Conservation (phyloP, 2,329 filamentous ascomycete genomes). For the Trichophyton verrucosum region DNA sequence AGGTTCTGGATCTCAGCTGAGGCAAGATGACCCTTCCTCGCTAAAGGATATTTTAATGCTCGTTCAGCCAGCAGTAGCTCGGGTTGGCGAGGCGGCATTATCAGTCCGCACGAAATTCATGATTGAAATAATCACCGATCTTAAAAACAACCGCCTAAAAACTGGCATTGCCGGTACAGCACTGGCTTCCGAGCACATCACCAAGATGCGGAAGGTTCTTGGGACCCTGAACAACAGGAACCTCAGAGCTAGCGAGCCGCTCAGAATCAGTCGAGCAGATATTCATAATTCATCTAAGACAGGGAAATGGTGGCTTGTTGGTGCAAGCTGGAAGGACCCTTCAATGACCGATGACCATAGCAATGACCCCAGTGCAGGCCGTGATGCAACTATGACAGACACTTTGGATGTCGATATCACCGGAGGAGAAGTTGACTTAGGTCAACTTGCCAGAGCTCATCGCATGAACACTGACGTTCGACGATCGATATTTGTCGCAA, state of each 20-base stretch:
- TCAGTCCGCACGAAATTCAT: constrained; percentile 91
- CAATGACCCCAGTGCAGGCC: constrained; percentile 20
- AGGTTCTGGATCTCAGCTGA: constrained; percentile 65
- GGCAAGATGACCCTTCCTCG: constrained; percentile 76
- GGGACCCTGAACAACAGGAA: constrained; percentile 55
- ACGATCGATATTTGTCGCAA: constrained; percentile 80
- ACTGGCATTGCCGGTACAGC: constrained; percentile 57
- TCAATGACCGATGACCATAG: not conserved
- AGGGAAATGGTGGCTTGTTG: constrained; percentile 97
- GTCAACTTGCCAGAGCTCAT: constrained; percentile 62
- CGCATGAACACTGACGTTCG: constrained; percentile 79
- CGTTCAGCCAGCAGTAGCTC: constrained; percentile 59
- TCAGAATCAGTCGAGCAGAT: constrained; percentile 70
- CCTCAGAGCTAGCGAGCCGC: constrained; percentile 63
- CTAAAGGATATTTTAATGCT: constrained; percentile 79
- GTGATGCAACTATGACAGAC: constrained; percentile 7
- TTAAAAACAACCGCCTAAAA: constrained; percentile 89
- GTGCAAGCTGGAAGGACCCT: constrained; percentile 66
- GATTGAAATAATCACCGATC: constrained; percentile 88
- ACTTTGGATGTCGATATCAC: constrained; percentile 33
- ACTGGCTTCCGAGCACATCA: constrained; percentile 67
- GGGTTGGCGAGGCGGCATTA: constrained; percentile 55
- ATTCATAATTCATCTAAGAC: constrained; percentile 72
- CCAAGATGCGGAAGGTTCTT: constrained; percentile 77
- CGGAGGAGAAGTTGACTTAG: constrained; percentile 47